Percentiles rank a stretch among this genome's conserved stretches.
Evolutionary conservation across 2,329 filamentous ascomycete genomes (phyloP).

Genomic region (Cladorrhinum sp.): DNA sequence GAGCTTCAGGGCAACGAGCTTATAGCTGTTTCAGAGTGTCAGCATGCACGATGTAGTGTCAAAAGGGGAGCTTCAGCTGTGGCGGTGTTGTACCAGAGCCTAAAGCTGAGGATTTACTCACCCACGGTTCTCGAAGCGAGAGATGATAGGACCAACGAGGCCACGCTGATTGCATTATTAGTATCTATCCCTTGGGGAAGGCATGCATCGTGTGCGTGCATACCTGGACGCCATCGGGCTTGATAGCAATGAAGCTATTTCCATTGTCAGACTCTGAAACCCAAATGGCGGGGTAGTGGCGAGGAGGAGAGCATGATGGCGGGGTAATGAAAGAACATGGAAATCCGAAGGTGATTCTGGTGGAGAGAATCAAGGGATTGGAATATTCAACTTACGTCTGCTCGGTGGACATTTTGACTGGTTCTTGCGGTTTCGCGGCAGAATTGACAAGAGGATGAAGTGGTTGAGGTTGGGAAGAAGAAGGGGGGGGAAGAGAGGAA

Average conservation of each 20-base stretch:
- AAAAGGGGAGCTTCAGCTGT: conserved; percentile 18
- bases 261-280: conserved; percentile 13
- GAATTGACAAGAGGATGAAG: conserved; percentile 44
- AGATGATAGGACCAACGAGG: conserved; percentile 96
- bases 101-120: conserved; percentile 41
- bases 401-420: conserved; percentile 68
- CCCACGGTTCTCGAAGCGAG: conserved; percentile 96
- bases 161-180: conserved; percentile 65
- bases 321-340: conserved; percentile 28
- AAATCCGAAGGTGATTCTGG: background rate
- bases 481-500: conserved; percentile 19
- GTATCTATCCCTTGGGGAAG: background rate
- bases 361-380: background rate
- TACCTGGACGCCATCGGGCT: conserved; percentile 99
- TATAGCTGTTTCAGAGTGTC: conserved; percentile 63
- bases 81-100: too few relatives aligned
- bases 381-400: conserved; percentile 73
- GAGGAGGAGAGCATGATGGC: conserved; percentile 7
- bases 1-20: conserved; percentile 98
- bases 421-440: conserved; percentile 38
- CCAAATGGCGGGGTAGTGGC: conserved; percentile 21
- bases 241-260: conserved; percentile 97
- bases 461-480: conserved; percentile 32
- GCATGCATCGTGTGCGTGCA: conserved; percentile 25
- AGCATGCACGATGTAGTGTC: conserved; percentile 4